Evolutionary conservation across 805 yeast species (phyloP).

Genomic region (Sugiyamaella qingdaonensis): DNA sequence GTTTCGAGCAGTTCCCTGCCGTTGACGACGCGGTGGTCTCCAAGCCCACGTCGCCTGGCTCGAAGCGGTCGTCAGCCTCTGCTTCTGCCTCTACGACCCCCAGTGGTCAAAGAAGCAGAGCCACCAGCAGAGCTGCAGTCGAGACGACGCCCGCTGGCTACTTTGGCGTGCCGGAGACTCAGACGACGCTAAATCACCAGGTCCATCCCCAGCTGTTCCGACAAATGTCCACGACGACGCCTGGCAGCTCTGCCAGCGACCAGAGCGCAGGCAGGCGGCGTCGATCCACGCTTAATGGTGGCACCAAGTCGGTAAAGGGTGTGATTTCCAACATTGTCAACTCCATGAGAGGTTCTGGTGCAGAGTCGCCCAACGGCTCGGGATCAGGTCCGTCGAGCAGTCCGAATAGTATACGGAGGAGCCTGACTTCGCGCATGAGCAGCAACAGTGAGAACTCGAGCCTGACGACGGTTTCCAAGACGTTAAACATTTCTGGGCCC

Average conservation of each 20-base stretch:
- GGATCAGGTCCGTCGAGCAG: constrained; percentile 4
- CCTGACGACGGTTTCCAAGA: constrained; percentile 8
- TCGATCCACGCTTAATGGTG: constrained; percentile 21
- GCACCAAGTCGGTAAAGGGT: constrained; percentile 21
- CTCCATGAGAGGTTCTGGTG: constrained; percentile 16
- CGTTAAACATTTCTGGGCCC: constrained; percentile 75
- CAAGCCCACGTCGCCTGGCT: constrained; percentile 6
- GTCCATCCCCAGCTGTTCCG: background rate
- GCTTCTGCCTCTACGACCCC: constrained; percentile 9
- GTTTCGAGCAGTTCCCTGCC: constrained; percentile 5
- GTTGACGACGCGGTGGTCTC: background rate
- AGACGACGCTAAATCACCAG: background rate
- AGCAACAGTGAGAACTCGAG: background rate
- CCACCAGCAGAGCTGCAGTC: constrained; percentile 21
- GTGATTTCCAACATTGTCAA: constrained; percentile 25
- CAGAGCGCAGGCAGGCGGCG: constrained; percentile 13
- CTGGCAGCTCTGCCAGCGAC: constrained; percentile 9
- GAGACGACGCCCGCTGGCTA: constrained; percentile 5
- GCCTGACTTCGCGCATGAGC: constrained; percentile 1
- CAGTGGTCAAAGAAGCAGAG: constrained; percentile 15
- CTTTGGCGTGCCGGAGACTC: constrained; percentile 5
- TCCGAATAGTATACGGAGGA: constrained; percentile 5
- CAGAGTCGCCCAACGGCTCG: background rate
- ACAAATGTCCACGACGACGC: constrained; percentile 6
- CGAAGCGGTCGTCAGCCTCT: constrained; percentile 18